Evolutionary conservation across 306 rosid species (phyloP).

Genomic region (Pterocarpus macrocarpus): DNA sequence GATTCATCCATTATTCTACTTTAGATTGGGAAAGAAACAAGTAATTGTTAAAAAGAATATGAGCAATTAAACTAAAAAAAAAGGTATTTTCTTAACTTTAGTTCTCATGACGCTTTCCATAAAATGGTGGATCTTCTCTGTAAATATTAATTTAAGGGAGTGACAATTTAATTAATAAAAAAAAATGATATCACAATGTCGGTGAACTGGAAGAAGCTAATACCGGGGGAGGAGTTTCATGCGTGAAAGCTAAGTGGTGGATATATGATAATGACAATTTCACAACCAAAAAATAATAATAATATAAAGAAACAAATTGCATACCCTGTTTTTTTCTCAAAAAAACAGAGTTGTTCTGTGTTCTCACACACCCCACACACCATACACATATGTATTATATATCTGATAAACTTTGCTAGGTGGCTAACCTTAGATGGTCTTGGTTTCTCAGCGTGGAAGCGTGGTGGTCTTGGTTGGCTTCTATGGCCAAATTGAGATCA

Average conservation of each 20-base stretch:
- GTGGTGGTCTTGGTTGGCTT: conserved; percentile 15
- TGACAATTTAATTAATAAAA: neutral
- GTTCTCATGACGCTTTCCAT: neutral
- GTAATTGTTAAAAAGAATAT: neutral
- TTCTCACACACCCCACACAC: neutral
- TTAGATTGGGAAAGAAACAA: neutral
- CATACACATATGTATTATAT: conserved; percentile 3
- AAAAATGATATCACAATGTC: conserved; percentile 15
- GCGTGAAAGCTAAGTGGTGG: conserved; percentile 28
- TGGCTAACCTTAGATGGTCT: conserved; percentile 32
- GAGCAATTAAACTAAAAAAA: neutral
- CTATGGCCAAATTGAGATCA: conserved; percentile 48
- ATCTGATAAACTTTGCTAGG: conserved; percentile 26
- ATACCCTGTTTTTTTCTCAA: conserved; percentile 23
- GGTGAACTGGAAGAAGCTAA: conserved; percentile 14
- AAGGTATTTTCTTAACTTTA: neutral
- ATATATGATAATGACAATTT: conserved; percentile 18
- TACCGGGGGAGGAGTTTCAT: neutral
- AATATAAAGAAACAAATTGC: neutral
- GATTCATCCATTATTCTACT: neutral
- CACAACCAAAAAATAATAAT: neutral
- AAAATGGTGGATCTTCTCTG: neutral
- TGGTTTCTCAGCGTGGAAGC: conserved; percentile 9
- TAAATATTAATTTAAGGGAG: neutral
- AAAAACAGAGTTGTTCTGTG: conserved; percentile 41